A percentile compares a stretch with the other conserved stretches of the same genome.
Conservation (phyloP, 208 protist genomes). For the Leishmania arabica region DNA sequence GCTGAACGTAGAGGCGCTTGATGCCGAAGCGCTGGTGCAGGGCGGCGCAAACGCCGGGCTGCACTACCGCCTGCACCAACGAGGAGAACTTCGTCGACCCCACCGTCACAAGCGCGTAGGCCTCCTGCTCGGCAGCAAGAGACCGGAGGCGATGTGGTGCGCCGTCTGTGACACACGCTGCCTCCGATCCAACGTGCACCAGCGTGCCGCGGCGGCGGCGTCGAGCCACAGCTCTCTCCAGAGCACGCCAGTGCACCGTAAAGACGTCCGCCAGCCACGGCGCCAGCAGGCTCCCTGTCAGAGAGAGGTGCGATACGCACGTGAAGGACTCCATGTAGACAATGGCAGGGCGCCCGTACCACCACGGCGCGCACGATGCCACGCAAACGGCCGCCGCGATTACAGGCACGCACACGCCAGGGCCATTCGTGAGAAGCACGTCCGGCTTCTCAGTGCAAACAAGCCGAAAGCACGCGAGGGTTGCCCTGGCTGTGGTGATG, state of each 20-base stretch:
- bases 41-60: conserved; percentile 33
- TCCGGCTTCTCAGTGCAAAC: conserved; percentile 53
- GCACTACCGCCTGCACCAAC: conserved; percentile 57
- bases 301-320: conserved; percentile 79
- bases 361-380: conserved; percentile 36
- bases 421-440: conserved; percentile 90
- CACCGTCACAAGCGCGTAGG: conserved; percentile 86
- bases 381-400: conserved; percentile 61
- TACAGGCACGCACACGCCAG: conserved; percentile 92
- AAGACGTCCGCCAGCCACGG: conserved; percentile 76
- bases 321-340: conserved; percentile 92
- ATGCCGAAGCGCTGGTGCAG: conserved; percentile 55
- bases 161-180: neutral
- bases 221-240: conserved; percentile 36
- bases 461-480: conserved; percentile 31
- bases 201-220: conserved; percentile 32
- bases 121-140: neutral
- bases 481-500: conserved; percentile 61
- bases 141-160: neutral
- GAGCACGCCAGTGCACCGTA: conserved; percentile 77
- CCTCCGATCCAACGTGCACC: conserved; percentile 43
- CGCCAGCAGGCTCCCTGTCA: conserved; percentile 74
- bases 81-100: conserved; percentile 85
- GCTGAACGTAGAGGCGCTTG: conserved; percentile 69
- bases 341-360: conserved; percentile 56